Base-by-base conservation (phyloP, 2,329 filamentous ascomycete genomes). In the Chaetomiaceae sp. region DNA sequence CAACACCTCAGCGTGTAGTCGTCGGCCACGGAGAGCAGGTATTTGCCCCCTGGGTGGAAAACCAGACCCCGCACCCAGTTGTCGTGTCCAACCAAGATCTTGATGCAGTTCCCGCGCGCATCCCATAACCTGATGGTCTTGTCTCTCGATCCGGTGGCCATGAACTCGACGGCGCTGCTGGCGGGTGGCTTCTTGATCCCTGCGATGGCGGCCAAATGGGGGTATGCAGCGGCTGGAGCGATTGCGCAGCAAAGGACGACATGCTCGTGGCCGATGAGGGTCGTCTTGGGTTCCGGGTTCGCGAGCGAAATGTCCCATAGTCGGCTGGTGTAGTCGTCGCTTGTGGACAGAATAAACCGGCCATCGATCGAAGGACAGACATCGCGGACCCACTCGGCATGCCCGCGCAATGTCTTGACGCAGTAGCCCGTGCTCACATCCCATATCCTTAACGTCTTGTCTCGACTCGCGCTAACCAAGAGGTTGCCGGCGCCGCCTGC, bases 1-100 rank as follows among this genome's bases (percentile, higher is more conserved):
- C 92, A 97, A 74, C 91, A 96, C 51, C 91, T 80, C 55, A 97
- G 78, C 4, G 89, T 91, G 74, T 94, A 95, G 73, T 97, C 92
- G 68, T 97, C 92, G 15, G 87, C 82, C 19, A 88, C 89, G 6
- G 87, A 91, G 6, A 97, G 73, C 1, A 97, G 78, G 65, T 94
- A 96, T 70, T 92, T 95, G 39, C 92, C 92, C 8, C 89, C 88
- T 0, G 92, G 92, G 64, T 96, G 92, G 69, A 96, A 97, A 9
- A 90, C 84, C 6, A 96, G 71, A 0, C 81, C 87, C 29, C 90
- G 84, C 8, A 97, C 83, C 92, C 92, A 97, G 68, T 96, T 96
- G 68, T 96, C 91, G 67, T 96, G 92, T 1, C 92, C 92, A 1
- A 84, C 74, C 1, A 97, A 76, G 0, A 88, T 94, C 68, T 90